These are phyloP conservation scores for Kluyveromyces lactis DNA, from an alignment of 805 yeast genomes.

Conservation along the genomic window DNA sequence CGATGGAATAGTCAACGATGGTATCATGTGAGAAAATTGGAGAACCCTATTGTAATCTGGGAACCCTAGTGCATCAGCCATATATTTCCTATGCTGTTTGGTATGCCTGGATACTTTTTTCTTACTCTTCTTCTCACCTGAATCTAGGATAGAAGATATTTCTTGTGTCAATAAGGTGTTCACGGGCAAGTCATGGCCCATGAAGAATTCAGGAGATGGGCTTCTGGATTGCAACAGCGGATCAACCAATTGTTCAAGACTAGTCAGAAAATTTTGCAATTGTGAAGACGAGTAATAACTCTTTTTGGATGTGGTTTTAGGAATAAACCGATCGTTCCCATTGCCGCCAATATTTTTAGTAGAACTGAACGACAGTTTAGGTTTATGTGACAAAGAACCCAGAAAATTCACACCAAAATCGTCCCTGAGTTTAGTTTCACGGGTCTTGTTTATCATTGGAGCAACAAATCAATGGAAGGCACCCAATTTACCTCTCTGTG, in stretches of 20 bases:
- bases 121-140: conserved; percentile 2
- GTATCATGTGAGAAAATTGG: conserved; percentile 17
- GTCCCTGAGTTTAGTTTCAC: too few relatives aligned
- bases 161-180: conserved; percentile 17
- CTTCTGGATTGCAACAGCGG: conserved; percentile 22
- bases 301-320: conserved; percentile 25
- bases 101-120: conserved; percentile 6
- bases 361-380: not conserved
- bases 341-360: not conserved
- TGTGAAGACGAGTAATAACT: conserved; percentile 20
- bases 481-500: too few relatives aligned
- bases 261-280: conserved; percentile 12
- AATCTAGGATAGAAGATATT: conserved; percentile 1
- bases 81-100: conserved; percentile 29
- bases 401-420: not conserved
- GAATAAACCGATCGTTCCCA: conserved; percentile 34
- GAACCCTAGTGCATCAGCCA: conserved; percentile 46
- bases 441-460: too few relatives aligned
- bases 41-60: conserved; percentile 35
- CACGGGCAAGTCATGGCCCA: conserved; percentile 15
- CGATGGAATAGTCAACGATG: conserved; percentile 1
- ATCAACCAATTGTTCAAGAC: conserved; percentile 10
- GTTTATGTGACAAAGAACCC: not conserved
- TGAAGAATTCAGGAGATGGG: conserved; percentile 27
- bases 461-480: too few relatives aligned